Conservation (phyloP, 495 filamentous ascomycete genomes). For the Neurospora intermedia region DNA sequence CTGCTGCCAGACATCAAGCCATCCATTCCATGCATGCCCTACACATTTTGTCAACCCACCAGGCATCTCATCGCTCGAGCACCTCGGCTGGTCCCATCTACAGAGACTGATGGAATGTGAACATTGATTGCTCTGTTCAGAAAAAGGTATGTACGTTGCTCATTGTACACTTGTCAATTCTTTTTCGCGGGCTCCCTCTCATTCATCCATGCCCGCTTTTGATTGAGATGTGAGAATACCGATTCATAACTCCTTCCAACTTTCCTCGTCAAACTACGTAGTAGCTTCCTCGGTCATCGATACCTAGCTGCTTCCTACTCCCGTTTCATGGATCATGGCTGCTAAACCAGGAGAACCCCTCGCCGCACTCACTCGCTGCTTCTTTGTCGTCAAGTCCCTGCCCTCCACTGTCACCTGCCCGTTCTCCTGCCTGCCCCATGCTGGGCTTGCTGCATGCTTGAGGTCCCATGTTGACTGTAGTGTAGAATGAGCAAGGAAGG, state of each 20-base stretch:
- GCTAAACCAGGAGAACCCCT: not conserved
- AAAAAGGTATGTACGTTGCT: not conserved
- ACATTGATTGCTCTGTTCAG: not conserved
- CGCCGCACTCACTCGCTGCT: not conserved
- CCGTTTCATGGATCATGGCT: not conserved
- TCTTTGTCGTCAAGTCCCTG: not conserved
- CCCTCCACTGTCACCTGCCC: not conserved
- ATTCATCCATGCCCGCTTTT: not conserved
- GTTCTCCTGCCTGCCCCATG: not conserved
- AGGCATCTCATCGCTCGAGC: not conserved
- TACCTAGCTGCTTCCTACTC: not conserved
- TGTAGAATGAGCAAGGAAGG: not conserved
- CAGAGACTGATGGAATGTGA: not conserved
- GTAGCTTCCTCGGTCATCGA: not conserved
- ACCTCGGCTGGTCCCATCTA: not conserved
- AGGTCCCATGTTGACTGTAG: not conserved
- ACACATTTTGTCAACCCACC: not conserved
- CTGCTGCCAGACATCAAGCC: not conserved
- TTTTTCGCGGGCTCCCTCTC: not conserved
- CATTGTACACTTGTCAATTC: not conserved
- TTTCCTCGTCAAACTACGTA: not conserved
- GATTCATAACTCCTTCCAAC: not conserved
- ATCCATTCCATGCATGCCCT: not conserved
- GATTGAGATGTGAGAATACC: not conserved
- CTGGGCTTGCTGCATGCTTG: not conserved